Base-by-base conservation (phyloP, 352 stramenopile species). In the Peronospora farinosa region DNA sequence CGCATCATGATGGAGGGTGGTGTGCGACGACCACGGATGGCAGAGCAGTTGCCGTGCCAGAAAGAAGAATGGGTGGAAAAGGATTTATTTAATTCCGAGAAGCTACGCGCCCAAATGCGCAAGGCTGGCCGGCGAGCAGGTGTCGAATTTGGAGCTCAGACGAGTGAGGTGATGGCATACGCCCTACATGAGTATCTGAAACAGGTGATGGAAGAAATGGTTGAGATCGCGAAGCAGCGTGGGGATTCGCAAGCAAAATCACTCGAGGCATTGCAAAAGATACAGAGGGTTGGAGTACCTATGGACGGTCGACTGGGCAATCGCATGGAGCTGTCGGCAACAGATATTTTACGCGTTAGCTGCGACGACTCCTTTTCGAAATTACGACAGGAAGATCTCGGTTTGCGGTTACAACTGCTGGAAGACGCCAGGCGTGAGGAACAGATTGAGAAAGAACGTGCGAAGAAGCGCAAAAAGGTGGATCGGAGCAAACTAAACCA, bases 381-480 rank as follows among this genome's bases (percentile, higher is more conserved):
- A 7, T 47, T 87, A 45, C 66, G 79, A 0, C 70, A 87, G 47
- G 72, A 86, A 11, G 80, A 94, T 57, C 17, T 92, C 19, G 41
- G 55, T 19, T 42, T 92, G 32, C 80, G 80, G 0, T 52, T 65
- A 13, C 57, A 70, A 12, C 44, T 94, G 35, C 54, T 94, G 23
- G 83, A 94, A 37, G 83, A 94, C 31, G 83, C 78, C 0, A 88
- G 81, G 43, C 74, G 72, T 7, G 83, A 94, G 40, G 83, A 92
- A 31, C 59, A 75, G 23, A 64, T 70, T 0, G 83, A 92, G 40
- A 85, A 82, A 28, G 83, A 94, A 48, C 76, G 80, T 8, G 74
- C 74, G 2, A 90, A 90, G 61, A 94, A 92, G 58, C 83, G 83
- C 12, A 89, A 91, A 53, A 94, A 94, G 54, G 77, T 87, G 19